Evolutionary conservation across 495 filamentous ascomycete genomes (phyloP).

Genomic region (Parathielavia appendiculata): DNA sequence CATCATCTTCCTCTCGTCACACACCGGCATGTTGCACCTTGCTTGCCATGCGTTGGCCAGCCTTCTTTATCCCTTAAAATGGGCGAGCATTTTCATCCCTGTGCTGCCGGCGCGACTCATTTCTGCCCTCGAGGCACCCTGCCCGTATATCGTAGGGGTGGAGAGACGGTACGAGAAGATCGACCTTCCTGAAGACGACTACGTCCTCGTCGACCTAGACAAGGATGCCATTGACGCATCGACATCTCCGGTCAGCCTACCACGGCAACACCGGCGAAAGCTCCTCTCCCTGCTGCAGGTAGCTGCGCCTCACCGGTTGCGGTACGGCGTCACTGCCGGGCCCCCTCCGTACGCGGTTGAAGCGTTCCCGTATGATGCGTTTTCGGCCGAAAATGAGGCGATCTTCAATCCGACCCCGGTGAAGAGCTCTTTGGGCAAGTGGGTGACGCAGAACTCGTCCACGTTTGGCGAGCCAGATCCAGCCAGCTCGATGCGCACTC

Average conservation of each 20-base stretch:
- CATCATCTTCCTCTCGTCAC: conserved; percentile 92
- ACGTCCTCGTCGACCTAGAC: conserved; percentile 90
- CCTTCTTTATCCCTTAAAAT: conserved; percentile 84
- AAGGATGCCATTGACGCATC: conserved; percentile 82
- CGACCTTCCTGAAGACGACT: conserved; percentile 92
- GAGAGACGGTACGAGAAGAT: conserved; percentile 90
- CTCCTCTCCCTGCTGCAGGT: conserved; percentile 80
- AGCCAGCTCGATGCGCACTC: conserved; percentile 35
- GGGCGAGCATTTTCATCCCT: conserved; percentile 90
- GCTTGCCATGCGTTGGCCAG: conserved; percentile 77
- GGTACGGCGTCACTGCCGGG: conserved; percentile 78
- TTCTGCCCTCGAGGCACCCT: conserved; percentile 88
- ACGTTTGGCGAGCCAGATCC: conserved; percentile 70
- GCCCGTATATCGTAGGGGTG: conserved; percentile 94
- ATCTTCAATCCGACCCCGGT: conserved; percentile 67
- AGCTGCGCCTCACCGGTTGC: conserved; percentile 83
- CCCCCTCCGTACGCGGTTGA: conserved; percentile 93
- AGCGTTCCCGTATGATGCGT: conserved; percentile 82
- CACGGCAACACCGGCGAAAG: conserved; percentile 85
- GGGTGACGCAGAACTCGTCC: conserved; percentile 80
- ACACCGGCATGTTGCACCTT: conserved; percentile 93
- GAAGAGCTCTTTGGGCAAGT: conserved; percentile 70
- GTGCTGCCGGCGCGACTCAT: conserved; percentile 82
- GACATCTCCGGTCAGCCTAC: conserved; percentile 63
- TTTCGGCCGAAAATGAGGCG: conserved; percentile 76